These are phyloP conservation scores for Phytophthora nicotianae DNA, from an alignment of 352 stramenopile species.

Conservation along the genomic window DNA sequence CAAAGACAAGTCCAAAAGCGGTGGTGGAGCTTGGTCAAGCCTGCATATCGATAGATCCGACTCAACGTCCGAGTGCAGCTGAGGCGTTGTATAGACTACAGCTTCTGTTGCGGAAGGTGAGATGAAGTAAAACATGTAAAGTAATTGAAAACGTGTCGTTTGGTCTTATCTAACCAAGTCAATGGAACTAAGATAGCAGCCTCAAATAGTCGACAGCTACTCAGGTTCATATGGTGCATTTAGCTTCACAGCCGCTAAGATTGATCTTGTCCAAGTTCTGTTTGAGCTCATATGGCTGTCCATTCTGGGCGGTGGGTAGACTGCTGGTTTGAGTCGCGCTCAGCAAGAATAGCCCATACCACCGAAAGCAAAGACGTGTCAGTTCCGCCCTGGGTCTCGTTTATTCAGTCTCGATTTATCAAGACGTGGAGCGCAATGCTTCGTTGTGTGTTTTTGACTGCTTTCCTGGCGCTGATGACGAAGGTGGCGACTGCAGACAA, in stretches of 20 bases:
- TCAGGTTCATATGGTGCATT: slow-evolving; percentile 4
- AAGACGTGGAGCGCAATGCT: not conserved
- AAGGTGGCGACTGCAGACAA: slow-evolving; percentile 1
- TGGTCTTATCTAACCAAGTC: not conserved
- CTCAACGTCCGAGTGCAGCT: slow-evolving; percentile 28
- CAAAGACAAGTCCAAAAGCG: slow-evolving; percentile 1
- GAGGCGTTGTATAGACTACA: slow-evolving; percentile 40
- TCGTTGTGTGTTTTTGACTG: not conserved
- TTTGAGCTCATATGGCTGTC: slow-evolving; percentile 4
- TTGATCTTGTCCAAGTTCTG: slow-evolving; percentile 17
- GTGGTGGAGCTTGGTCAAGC: slow-evolving; percentile 24
- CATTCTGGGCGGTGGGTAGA: slow-evolving; percentile 24
- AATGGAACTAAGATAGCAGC: not conserved
- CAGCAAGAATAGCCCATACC: slow-evolving; percentile 6
- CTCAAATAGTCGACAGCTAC: no score
- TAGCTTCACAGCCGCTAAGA: slow-evolving; percentile 11
- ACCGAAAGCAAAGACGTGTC: slow-evolving; percentile 3
- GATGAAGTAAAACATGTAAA: not conserved
- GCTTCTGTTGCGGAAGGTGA: slow-evolving; percentile 12
- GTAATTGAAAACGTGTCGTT: not conserved
- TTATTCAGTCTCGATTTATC: slow-evolving; percentile 12
- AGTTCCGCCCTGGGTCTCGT: not conserved
- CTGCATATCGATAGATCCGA: slow-evolving; percentile 39
- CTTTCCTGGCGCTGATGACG: not conserved
- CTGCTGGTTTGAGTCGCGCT: slow-evolving; percentile 7